phyloP scores from a whole-genome alignment of 1,284 basidiomycete genomes.

The Mycocalia duriaeana region DNA sequence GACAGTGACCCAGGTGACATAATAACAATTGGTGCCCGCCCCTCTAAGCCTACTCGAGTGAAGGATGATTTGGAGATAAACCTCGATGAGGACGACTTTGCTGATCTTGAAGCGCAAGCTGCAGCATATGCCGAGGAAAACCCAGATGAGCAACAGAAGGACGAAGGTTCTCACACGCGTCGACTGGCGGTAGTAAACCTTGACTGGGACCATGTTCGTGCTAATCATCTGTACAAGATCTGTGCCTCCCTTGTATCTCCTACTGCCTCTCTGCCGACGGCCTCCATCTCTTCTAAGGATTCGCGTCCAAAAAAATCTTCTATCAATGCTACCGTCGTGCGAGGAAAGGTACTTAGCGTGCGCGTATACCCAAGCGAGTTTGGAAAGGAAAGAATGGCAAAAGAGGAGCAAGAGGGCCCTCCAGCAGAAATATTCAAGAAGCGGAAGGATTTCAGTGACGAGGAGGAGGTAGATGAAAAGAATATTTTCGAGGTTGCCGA shows the following conservation, averaged over 20 bases:
- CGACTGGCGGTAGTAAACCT: conserved; percentile 92
- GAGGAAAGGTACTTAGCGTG: conserved; percentile 70
- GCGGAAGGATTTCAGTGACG: conserved; percentile 32
- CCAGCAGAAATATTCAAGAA: conserved; percentile 82
- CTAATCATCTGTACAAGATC: conserved; percentile 88
- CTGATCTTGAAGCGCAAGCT: conserved; percentile 72
- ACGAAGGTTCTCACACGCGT: conserved; percentile 50
- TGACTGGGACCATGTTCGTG: conserved; percentile 97
- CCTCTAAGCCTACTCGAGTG: conserved; percentile 32
- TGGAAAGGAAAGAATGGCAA: conserved; percentile 83
- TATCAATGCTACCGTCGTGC: conserved; percentile 26
- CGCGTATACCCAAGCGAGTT: conserved; percentile 92
- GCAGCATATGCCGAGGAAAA: conserved; percentile 53
- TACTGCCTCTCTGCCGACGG: conserved; percentile 35
- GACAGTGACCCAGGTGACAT: conserved; percentile 47
- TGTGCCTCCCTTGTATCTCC: conserved; percentile 83
- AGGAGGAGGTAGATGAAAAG: conserved; percentile 59
- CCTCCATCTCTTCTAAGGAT: conserved; percentile 21
- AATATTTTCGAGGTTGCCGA: conserved; percentile 66
- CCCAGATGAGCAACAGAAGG: conserved; percentile 21
- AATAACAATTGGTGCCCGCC: conserved; percentile 44
- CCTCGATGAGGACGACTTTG: conserved; percentile 71
- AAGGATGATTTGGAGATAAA: conserved; percentile 63
- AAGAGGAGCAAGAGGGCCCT: conserved; percentile 88
- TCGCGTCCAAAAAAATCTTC: conserved; percentile 7